phyloP scores from a whole-genome alignment of 139 green algal genomes.

The Chlorella sp. region DNA sequence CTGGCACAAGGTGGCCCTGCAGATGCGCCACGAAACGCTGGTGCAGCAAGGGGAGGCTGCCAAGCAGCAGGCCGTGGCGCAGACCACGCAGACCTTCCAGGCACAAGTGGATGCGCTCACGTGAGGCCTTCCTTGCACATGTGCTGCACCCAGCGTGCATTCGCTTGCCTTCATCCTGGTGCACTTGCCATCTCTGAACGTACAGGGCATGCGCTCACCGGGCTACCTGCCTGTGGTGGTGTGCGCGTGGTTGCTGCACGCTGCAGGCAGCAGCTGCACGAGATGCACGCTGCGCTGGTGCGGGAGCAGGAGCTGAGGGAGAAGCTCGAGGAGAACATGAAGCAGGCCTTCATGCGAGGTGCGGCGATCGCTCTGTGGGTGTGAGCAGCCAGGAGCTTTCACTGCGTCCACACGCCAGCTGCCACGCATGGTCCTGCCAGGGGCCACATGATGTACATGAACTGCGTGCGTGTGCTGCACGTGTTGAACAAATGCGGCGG shows the following conservation, averaged over 20 bases:
- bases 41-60: slow-evolving; percentile 15
- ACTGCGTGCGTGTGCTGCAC: not conserved
- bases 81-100: no score
- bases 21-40: slow-evolving; percentile 17
- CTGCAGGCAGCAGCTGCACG: slow-evolving; percentile 25
- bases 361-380: no score
- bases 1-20: slow-evolving; percentile 16
- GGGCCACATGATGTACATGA: not conserved
- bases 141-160: not conserved
- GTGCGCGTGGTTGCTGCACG: no score
- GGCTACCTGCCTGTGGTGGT: no score
- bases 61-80: slow-evolving; percentile 5
- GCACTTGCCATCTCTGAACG: no score
- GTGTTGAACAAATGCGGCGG: not conserved
- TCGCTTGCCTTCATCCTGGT: no score
- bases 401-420: not conserved
- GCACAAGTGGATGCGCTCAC: slow-evolving; percentile 12
- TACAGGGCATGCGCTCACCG: no score
- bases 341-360: slow-evolving; percentile 64
- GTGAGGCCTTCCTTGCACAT: not conserved
- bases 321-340: slow-evolving; percentile 62
- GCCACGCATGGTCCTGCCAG: not conserved
- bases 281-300: slow-evolving; percentile 28
- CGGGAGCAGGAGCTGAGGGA: slow-evolving; percentile 22
- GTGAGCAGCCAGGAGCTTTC: no score